Evolutionary conservation across 257 asterid species (phyloP).

Genomic region (Orobanche coerulescens): DNA sequence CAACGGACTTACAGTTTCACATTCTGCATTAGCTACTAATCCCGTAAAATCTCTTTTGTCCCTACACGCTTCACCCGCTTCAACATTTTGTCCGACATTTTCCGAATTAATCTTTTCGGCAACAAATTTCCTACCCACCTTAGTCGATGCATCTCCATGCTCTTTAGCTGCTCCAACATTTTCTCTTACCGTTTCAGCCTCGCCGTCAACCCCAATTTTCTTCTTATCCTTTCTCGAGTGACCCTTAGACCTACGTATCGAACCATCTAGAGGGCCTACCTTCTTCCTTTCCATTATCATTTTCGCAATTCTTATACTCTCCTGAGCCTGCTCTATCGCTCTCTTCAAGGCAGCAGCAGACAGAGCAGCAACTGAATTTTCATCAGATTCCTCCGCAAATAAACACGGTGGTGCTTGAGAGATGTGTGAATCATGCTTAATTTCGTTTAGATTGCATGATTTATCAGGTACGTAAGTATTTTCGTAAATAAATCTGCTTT

Average conservation of each 20-base stretch:
- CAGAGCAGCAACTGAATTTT: slow-evolving; percentile 67
- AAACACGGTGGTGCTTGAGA: slow-evolving; percentile 30
- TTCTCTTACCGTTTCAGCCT: slow-evolving; percentile 26
- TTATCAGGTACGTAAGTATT: slow-evolving; percentile 29
- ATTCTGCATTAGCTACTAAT: slow-evolving; percentile 27
- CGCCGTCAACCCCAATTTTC: slow-evolving; percentile 25
- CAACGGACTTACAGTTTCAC: slow-evolving; percentile 26
- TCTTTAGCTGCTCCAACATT: slow-evolving; percentile 35
- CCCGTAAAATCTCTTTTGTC: slow-evolving; percentile 30
- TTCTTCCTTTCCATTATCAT: slow-evolving; percentile 62
- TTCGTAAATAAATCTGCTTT: slow-evolving; percentile 31
- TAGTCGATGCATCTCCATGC: slow-evolving; percentile 27
- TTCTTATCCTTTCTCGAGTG: slow-evolving; percentile 31
- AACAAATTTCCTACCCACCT: slow-evolving; percentile 4
- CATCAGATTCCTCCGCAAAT: slow-evolving; percentile 71
- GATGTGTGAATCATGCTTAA: slow-evolving; percentile 27
- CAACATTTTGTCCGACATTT: slow-evolving; percentile 24
- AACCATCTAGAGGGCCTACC: slow-evolving; percentile 35
- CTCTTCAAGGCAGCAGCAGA: slow-evolving; percentile 74
- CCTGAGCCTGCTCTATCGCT: slow-evolving; percentile 88
- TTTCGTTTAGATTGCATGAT: slow-evolving; percentile 22
- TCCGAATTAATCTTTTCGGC: slow-evolving; percentile 23
- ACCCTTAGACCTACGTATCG: slow-evolving; percentile 31
- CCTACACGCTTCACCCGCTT: slow-evolving; percentile 31
- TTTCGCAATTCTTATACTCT: slow-evolving; percentile 73